Conservation (phyloP, 257 asterid genomes). For the Solanum rostratum region DNA sequence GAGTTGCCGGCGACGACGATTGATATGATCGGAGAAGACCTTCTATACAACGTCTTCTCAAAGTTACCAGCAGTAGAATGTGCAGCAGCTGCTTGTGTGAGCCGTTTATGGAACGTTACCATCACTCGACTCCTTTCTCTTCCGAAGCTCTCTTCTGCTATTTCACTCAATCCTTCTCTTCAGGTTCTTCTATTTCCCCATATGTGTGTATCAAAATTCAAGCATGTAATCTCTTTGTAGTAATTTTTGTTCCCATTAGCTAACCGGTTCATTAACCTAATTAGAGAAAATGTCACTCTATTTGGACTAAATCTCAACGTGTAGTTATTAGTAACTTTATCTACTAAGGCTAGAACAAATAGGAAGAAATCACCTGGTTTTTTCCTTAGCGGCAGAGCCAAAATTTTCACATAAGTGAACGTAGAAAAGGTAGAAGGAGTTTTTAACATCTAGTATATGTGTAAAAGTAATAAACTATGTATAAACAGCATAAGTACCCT, state of each 20-base stretch:
- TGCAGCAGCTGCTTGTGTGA: conserved; percentile 77
- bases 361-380: no score
- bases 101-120: conserved; percentile 63
- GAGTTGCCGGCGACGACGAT: conserved; percentile 1
- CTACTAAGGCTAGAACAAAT: not conserved
- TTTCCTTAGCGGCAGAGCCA: not conserved
- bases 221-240: not conserved
- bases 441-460: no score
- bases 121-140: conserved; percentile 48
- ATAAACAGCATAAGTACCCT: not conserved
- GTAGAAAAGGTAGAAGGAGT: no score
- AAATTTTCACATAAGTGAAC: no score
- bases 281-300: not conserved
- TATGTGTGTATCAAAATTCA: not conserved
- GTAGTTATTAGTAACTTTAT: not conserved
- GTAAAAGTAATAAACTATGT: not conserved
- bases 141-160: conserved; percentile 61
- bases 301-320: not conserved
- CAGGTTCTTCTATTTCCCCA: not conserved
- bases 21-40: conserved; percentile 58
- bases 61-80: conserved; percentile 61
- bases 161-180: conserved; percentile 23
- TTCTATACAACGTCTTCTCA: conserved; percentile 40
- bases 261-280: not conserved
- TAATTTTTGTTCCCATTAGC: not conserved